Conservation (phyloP, 768 basidiomycete species). For the Suillus fuscotomentosus region DNA sequence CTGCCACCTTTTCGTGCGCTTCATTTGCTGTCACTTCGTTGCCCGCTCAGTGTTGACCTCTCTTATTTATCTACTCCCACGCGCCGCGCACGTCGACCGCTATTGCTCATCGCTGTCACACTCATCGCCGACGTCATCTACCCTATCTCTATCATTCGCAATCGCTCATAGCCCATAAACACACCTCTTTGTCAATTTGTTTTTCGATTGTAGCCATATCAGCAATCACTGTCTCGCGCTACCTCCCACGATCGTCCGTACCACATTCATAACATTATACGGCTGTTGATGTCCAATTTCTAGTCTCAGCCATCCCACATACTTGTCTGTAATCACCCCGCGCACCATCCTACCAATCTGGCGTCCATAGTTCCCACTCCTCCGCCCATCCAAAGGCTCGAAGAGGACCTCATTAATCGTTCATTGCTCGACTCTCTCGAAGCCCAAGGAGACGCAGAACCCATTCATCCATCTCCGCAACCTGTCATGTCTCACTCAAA, state of each 20-base stretch:
- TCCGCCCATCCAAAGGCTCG: conserved; percentile 32
- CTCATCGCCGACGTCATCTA: conserved; percentile 27
- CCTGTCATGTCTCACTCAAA: conserved; percentile 46
- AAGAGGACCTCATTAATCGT: conserved; percentile 84
- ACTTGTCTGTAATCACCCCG: conserved; percentile 29
- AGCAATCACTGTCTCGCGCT: conserved; percentile 35
- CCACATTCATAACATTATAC: conserved; percentile 26
- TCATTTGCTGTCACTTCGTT: conserved; percentile 20
- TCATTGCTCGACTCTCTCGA: conserved; percentile 81
- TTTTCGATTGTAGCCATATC: conserved; percentile 44
- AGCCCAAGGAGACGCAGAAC: conserved; percentile 82
- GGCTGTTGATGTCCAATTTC: conserved; percentile 45
- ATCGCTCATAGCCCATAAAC: conserved; percentile 26
- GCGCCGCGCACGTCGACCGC: conserved; percentile 35
- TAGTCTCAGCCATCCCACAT: conserved; percentile 24
- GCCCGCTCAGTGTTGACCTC: conserved; percentile 21
- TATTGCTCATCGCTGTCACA: conserved; percentile 16
- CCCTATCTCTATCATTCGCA: conserved; percentile 25
- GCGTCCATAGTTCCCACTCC: conserved; percentile 38
- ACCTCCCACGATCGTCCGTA: conserved; percentile 29
- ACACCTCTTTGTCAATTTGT: conserved; percentile 24
- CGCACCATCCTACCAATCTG: conserved; percentile 40
- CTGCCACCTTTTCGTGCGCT: conserved; percentile 19
- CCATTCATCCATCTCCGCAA: conserved; percentile 37
- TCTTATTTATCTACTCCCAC: conserved; percentile 39